Base-by-base conservation (phyloP, 2,329 filamentous ascomycete species). In the Hypoxylon sp. region DNA sequence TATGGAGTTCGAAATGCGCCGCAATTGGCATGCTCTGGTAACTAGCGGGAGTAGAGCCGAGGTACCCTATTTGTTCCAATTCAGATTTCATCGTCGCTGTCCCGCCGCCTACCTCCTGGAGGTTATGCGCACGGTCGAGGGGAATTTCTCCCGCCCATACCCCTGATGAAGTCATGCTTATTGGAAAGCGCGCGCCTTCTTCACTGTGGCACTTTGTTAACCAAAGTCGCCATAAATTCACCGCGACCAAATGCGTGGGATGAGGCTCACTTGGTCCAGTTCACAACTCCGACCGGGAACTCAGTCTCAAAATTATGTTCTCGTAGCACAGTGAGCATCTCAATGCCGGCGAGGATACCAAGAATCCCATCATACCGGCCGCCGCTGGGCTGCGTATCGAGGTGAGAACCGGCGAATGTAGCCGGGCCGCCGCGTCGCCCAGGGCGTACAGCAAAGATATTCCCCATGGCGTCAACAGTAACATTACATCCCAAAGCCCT, bases 1-100 rank as follows among this genome's bases (percentile, higher is more conserved):
- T 95, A 76, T 96, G 93, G 8, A 96, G 84, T 78, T 95, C 92
- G 74, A 95, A 95, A 78, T 95, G 92, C 0, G 91, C 92, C 0
- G 88, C 91, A 80, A 94, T 89, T 0, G 91, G 91, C 14, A 85
- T 88, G 33, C 84, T 82, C 68, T 85, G 82, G 77, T 91, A 84
- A 59, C 84, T 88, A 22, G 87, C 87, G 7, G 86, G 84, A 0
- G 84, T 80, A 0, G 79, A 72, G 13, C 92, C 92, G 0, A 93
- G 80, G 70, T 92, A 94, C 0, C 90, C 89, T 56, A 94, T 94
- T 13, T 91, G 85, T 75, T 91, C 83, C 0, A 96, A 85, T 68
- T 94, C 92, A 0, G 83, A 86, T 73, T 85, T 90, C 85, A 92
- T 88, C 10, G 88, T 91, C 30, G 88, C 87, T 1, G 86, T 85